Conservation (phyloP, 345 rosid genomes). For the Boechera stricta region DNA sequence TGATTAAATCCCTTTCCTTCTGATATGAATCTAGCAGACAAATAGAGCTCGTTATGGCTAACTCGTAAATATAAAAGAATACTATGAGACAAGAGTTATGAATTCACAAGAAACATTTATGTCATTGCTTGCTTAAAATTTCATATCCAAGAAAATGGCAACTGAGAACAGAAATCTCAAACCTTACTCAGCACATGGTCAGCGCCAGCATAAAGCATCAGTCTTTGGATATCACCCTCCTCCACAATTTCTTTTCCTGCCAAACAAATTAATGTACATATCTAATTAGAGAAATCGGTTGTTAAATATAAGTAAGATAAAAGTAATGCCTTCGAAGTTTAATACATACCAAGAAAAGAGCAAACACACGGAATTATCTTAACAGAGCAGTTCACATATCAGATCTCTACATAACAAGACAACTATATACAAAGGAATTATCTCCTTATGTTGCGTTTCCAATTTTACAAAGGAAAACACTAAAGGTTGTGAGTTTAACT, state of each 20-base stretch:
- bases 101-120: background rate
- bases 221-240: conserved; percentile 55
- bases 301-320: background rate
- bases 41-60: background rate
- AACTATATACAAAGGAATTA: background rate
- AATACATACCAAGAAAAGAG: conserved; percentile 15
- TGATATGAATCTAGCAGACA: conserved; percentile 17
- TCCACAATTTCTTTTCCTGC: conserved; percentile 79
- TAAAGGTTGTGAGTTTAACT: background rate
- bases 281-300: background rate
- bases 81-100: background rate
- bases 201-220: conserved; percentile 64
- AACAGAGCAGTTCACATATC: conserved; percentile 17
- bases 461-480: background rate
- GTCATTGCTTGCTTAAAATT: conserved; percentile 6
- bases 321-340: background rate
- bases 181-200: conserved; percentile 87
- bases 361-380: conserved; percentile 3
- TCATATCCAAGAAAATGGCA: conserved; percentile 21
- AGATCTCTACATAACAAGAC: conserved; percentile 10
- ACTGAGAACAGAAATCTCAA: conserved; percentile 41
- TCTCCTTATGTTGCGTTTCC: background rate
- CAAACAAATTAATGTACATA: conserved; percentile 17
- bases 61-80: background rate
- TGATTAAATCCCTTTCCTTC: background rate